phyloP scores from a whole-genome alignment of 805 yeast genomes.

The Candida sithepensis region DNA sequence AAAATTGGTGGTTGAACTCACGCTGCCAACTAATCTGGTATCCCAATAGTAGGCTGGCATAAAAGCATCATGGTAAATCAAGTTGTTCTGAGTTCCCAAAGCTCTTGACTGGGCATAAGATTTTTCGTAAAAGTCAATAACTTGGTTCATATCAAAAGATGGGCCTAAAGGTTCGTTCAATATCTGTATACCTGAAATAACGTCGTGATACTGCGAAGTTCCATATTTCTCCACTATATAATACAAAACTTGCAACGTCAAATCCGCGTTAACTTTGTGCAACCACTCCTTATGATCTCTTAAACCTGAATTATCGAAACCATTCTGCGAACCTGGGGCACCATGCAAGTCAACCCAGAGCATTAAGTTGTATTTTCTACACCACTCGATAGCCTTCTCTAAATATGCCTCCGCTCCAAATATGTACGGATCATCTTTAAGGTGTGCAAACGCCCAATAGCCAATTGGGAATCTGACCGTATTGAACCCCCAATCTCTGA shows the following conservation, averaged over 20 bases:
- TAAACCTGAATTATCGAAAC: slow-evolving; percentile 77
- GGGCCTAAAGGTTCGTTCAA: slow-evolving; percentile 71
- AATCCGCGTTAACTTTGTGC: slow-evolving; percentile 37
- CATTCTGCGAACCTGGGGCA: slow-evolving; percentile 82
- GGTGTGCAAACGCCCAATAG: slow-evolving; percentile 68
- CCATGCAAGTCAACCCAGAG: slow-evolving; percentile 80
- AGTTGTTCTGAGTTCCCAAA: slow-evolving; percentile 35
- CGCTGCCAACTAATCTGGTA: slow-evolving; percentile 30
- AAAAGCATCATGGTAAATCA: slow-evolving; percentile 69
- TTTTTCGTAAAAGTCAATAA: slow-evolving; percentile 37
- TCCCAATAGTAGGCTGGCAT: slow-evolving; percentile 54
- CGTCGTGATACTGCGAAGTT: slow-evolving; percentile 43
- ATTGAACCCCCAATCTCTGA: slow-evolving; percentile 53
- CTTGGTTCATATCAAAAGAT: slow-evolving; percentile 39
- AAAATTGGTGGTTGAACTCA: slow-evolving; percentile 10
- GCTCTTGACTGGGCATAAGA: slow-evolving; percentile 43
- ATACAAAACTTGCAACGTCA: slow-evolving; percentile 49
- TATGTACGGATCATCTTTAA: slow-evolving; percentile 57
- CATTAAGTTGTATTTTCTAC: slow-evolving; percentile 52
- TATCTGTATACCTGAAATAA: slow-evolving; percentile 66
- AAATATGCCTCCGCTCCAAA: slow-evolving; percentile 63
- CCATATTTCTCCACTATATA: slow-evolving; percentile 53
- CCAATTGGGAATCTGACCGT: slow-evolving; percentile 77
- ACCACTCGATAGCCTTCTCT: slow-evolving; percentile 67
- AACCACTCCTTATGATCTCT: slow-evolving; percentile 48